Evolutionary conservation across 257 asterid genomes (phyloP), one percentile per base, ranked within the genome.

Genomic region (Fraxinus anomala): DNA sequence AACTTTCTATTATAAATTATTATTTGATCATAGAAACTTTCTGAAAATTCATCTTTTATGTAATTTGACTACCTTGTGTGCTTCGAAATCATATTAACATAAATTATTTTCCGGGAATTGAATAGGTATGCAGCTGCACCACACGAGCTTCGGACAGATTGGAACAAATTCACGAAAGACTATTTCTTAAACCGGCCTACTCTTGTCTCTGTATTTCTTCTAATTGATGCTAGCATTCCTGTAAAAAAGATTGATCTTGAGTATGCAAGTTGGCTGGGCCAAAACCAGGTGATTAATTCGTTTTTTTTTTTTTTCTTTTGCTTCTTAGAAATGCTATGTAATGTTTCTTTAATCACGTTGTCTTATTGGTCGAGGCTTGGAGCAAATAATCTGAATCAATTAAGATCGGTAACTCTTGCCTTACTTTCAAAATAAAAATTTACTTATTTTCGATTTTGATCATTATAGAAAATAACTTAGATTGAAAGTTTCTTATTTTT

Each of bases 151-250:
- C 92, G 95, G 28, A 91, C 87, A 42, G 99, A 96, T 80, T 96
- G 99, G 99, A 85, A 73, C 75, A 92, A 89, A 80, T 96, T 96
- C 90, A 96, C 98, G 19, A 92, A 92, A 87, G 96, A 96, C 81
- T 96, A 96, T 85, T 96, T 96, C 86, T 83, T 96, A 77, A 91
- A 89, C 84, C 89, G 96, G 68, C 89, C 97, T n/a, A 89, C 85
- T 72, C 96, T 96, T n/a, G 98, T 96, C 84, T 93, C 98, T 0
- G 99, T 96, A 5, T 96, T 96, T 89, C 99, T 93, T 83, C 91
- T 96, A 76, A 90, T 93, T 42, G 99, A 96, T 83, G 99, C 97
- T 73, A 93, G 97, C 85, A 96, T 96, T 76, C 98, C 99, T 34
- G 90, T 91, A 0, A 96, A 93, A 84, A 81, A 76, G 81, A 92